phyloP scores from a whole-genome alignment of 768 basidiomycete species.

The Cystofilobasidium capitatum region DNA sequence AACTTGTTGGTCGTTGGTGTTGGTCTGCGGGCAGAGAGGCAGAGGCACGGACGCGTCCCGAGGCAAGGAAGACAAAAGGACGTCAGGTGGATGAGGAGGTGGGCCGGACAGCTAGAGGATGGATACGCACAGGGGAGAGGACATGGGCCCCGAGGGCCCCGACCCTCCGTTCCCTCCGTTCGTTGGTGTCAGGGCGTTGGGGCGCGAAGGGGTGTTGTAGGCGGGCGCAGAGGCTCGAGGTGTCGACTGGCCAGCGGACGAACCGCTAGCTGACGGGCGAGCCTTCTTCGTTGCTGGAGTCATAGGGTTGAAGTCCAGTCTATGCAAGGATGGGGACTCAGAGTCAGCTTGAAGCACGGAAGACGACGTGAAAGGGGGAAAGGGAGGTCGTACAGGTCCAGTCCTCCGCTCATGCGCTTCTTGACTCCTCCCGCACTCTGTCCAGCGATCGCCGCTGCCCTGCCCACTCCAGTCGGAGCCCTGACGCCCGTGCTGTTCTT shows the following conservation, averaged over 20 bases:
- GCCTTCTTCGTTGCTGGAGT: constrained; percentile 16
- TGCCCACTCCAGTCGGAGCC: not conserved
- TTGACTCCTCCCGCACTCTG: not conserved
- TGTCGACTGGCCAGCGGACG: not conserved
- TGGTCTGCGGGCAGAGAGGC: not conserved
- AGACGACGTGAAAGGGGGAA: not conserved
- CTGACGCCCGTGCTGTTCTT: not conserved
- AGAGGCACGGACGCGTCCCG: not conserved
- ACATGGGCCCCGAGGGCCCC: not conserved
- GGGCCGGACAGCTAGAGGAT: not conserved
- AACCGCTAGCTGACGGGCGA: constrained; percentile 1
- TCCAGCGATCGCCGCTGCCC: not conserved
- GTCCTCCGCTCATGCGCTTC: not conserved
- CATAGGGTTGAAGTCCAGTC: constrained; percentile 6
- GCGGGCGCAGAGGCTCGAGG: not conserved
- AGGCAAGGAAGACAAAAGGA: too few species aligned
- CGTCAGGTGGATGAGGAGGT: too few species aligned
- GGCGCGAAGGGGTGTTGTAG: not conserved
- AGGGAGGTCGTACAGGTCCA: not conserved
- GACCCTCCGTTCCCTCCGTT: not conserved
- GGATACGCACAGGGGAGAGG: not conserved
- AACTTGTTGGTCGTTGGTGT: constrained; percentile 30
- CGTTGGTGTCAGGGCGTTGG: not conserved
- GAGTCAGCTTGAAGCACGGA: not conserved
- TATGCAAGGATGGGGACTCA: not conserved